Percentiles rank a stretch among this genome's conserved stretches.
Evolutionary conservation across 495 filamentous ascomycete genomes (phyloP).

Genomic region (Lentithecium fluviatile): DNA sequence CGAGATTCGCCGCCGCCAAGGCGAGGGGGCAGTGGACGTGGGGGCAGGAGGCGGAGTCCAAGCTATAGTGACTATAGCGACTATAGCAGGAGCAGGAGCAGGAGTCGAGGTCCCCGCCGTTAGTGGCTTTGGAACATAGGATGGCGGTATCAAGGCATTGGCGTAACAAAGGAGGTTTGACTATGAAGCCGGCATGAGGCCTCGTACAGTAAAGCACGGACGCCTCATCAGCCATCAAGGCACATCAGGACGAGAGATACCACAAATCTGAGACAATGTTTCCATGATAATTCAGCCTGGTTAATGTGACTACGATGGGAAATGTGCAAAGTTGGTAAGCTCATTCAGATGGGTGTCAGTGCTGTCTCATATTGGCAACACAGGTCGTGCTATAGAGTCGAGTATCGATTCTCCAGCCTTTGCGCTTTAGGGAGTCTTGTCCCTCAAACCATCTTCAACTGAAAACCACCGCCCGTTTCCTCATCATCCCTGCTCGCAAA

Average conservation of each 20-base stretch:
- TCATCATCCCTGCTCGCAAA: slow-evolving; percentile 72
- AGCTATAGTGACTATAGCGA: slow-evolving; percentile 62
- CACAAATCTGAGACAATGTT: too few species aligned
- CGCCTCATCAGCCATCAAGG: too few species aligned
- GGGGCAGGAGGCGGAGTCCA: slow-evolving; percentile 51
- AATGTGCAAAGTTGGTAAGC: too few species aligned
- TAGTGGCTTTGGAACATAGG: not conserved
- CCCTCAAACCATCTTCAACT: slow-evolving; percentile 61
- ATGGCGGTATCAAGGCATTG: not conserved
- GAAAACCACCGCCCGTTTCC: slow-evolving; percentile 76
- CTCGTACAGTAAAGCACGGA: too few species aligned
- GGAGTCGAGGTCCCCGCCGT: slow-evolving; percentile 20
- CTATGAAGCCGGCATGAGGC: too few species aligned
- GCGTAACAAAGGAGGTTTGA: too few species aligned
- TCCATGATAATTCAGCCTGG: too few species aligned
- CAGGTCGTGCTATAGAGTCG: too few species aligned
- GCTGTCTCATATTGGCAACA: too few species aligned
- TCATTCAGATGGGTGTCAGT: too few species aligned
- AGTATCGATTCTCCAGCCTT: not conserved
- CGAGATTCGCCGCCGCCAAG: slow-evolving; percentile 24
- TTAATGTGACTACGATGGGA: too few species aligned
- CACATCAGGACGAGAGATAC: too few species aligned
- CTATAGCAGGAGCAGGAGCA: slow-evolving; percentile 42
- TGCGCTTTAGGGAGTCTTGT: slow-evolving; percentile 35
- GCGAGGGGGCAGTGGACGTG: slow-evolving; percentile 47